Base-by-base conservation (phyloP, 1,284 basidiomycete species). In the Cryptococcus sp. region DNA sequence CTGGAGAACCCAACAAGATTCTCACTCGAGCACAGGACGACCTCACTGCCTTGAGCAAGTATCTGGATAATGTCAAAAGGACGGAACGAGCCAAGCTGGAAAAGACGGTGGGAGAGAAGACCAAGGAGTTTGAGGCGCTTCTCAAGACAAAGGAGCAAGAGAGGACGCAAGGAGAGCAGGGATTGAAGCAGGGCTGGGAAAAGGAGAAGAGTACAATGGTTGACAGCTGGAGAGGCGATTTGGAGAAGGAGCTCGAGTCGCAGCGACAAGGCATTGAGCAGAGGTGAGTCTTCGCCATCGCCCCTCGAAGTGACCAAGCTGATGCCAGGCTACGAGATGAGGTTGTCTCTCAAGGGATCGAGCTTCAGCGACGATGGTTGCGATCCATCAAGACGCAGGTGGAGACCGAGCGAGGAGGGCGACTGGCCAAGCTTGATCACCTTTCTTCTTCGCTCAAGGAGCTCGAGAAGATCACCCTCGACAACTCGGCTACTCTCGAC, bases 331-430 rank as follows among this genome's bases (percentile, higher is more conserved):
- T 98, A 55, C 88, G 86, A 69, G 89, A 95, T 69, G 93, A 95
- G 70, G 91, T 98, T 51, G 81, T 97, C 41, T 86, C 91, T 4
- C 93, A 97, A 71, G 94, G 93, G 21, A 91, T 99, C 60, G 94
- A 97, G 76, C 82, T 97, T 39, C 94, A 98, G 72, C 83, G 92
- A 45, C 81, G 89, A 55, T 98, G 94, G 93, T 87, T 97, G 51
- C 83, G 88, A 39, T 91, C 97, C 48, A 86, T 98, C 79, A 95
- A 97, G 76, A 80, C 90, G 54, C 86, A 85, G 61, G 94, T 98
- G 50, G 94, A 99, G 75, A 82, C 91, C 66, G 95, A 98, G 74
- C 89, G 95, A 41, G 92, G 91, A 22, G 93, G 93, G 18, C 86
- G 94, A 53, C 80, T 98, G 10, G 87, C 91, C 53, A 95, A 92